phyloP scores from a whole-genome alignment of 306 rosid genomes.

The Rosa persica region DNA sequence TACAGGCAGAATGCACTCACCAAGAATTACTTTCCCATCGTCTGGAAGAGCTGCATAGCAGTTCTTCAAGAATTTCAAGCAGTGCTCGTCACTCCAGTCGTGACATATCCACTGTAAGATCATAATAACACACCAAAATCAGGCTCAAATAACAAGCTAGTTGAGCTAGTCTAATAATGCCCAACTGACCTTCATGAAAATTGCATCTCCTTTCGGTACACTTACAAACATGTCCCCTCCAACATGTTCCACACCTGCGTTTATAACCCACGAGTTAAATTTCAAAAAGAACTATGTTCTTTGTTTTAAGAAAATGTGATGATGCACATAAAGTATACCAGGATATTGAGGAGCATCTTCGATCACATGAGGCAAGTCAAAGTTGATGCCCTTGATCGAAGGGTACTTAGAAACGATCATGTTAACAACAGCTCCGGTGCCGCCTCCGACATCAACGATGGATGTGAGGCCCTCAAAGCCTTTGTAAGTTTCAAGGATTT shows the following conservation, averaged over 20 bases:
- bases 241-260: slow-evolving; percentile 84
- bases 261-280: background rate
- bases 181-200: slow-evolving; percentile 77
- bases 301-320: background rate
- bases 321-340: slow-evolving; percentile 31
- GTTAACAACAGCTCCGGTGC: slow-evolving; percentile 69
- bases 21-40: slow-evolving; percentile 84
- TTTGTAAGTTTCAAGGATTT: slow-evolving; percentile 61
- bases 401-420: slow-evolving; percentile 84
- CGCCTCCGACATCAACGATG: slow-evolving; percentile 90
- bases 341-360: slow-evolving; percentile 73
- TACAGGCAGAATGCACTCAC: slow-evolving; percentile 85
- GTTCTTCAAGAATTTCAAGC: slow-evolving; percentile 75
- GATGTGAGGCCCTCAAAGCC: slow-evolving; percentile 82
- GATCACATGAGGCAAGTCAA: slow-evolving; percentile 87
- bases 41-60: slow-evolving; percentile 74
- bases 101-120: slow-evolving; percentile 75
- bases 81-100: slow-evolving; percentile 94
- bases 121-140: background rate
- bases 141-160: background rate
- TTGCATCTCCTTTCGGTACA: slow-evolving; percentile 82
- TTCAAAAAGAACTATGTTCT: background rate
- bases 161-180: background rate
- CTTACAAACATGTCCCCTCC: slow-evolving; percentile 96
- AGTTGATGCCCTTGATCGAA: slow-evolving; percentile 72